Conservation (phyloP, 2,329 filamentous ascomycete species). For the Aspergillus hortae region DNA sequence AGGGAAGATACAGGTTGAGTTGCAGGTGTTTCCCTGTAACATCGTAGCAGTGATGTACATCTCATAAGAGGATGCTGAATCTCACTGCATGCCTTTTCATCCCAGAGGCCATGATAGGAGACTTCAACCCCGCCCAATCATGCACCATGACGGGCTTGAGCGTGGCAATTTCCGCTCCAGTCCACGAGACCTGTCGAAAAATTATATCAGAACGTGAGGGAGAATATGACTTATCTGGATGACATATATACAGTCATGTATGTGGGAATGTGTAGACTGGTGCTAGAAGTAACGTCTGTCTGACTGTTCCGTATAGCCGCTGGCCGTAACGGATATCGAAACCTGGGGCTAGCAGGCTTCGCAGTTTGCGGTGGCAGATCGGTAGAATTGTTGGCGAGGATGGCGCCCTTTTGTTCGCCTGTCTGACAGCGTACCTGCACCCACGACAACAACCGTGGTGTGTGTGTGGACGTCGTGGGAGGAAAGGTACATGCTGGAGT, state of each 20-base stretch:
- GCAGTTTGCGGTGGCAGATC: conserved; percentile 26
- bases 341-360: conserved; percentile 22
- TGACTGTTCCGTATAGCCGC: not conserved
- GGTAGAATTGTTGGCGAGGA: conserved; percentile 26
- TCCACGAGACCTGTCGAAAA: conserved; percentile 5
- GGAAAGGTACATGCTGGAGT: too few species aligned
- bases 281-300: too few species aligned
- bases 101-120: conserved; percentile 15
- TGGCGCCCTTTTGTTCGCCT: conserved; percentile 22
- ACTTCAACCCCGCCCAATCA: conserved; percentile 31
- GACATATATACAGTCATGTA: too few species aligned
- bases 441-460: conserved; percentile 16
- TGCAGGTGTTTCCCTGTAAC: too few species aligned
- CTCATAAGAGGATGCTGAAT: not conserved
- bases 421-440: conserved; percentile 20
- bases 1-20: too few species aligned
- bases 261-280: too few species aligned
- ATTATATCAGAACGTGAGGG: too few species aligned
- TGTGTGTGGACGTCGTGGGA: not conserved
- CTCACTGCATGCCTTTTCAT: not conserved
- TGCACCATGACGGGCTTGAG: conserved; percentile 47
- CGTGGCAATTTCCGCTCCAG: conserved; percentile 42
- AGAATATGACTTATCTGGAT: too few species aligned
- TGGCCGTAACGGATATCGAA: conserved; percentile 25
- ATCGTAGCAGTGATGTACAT: too few species aligned